Evolutionary conservation across 768 basidiomycete genomes (phyloP).

Genomic region (Boletus fagicola): DNA sequence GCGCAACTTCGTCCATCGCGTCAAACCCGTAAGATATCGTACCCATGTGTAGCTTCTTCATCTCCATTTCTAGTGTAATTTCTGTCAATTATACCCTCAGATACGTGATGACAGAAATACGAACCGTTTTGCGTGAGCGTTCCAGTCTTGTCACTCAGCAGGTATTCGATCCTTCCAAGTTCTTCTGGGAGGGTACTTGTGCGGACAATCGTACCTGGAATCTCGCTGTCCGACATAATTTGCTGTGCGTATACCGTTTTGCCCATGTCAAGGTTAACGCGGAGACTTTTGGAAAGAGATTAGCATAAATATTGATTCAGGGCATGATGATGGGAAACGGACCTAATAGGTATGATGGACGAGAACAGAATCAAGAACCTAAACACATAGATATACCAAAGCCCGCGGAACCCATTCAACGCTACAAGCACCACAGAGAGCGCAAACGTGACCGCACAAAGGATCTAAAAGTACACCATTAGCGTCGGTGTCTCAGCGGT

Average conservation of each 20-base stretch:
- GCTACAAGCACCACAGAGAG: constrained; percentile 91
- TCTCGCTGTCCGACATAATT: constrained; percentile 91
- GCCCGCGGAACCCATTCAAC: constrained; percentile 91
- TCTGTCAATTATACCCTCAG: neutral
- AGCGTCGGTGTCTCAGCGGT: neutral
- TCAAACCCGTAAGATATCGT: constrained; percentile 96
- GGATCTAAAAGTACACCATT: constrained; percentile 53
- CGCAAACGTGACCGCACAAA: constrained; percentile 91
- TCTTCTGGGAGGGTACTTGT: constrained; percentile 98
- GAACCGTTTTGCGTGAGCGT: constrained; percentile 95
- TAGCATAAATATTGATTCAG: neutral
- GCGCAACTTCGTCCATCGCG: constrained; percentile 98
- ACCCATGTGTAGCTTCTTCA: constrained; percentile 98
- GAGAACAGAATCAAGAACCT: constrained; percentile 97
- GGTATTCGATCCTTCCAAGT: constrained; percentile 90
- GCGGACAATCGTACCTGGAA: constrained; percentile 92
- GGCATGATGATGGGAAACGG: constrained; percentile 24
- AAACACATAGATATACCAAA: constrained; percentile 95
- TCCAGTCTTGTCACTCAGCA: constrained; percentile 97
- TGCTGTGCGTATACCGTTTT: constrained; percentile 97
- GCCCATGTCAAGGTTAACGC: constrained; percentile 99
- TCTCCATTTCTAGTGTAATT: constrained; percentile 83
- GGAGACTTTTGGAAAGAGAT: constrained; percentile 53
- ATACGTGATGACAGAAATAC: constrained; percentile 16
- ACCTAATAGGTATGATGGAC: constrained; percentile 99